phyloP scores from a whole-genome alignment of 345 rosid genomes.

The Angophora floribunda region DNA sequence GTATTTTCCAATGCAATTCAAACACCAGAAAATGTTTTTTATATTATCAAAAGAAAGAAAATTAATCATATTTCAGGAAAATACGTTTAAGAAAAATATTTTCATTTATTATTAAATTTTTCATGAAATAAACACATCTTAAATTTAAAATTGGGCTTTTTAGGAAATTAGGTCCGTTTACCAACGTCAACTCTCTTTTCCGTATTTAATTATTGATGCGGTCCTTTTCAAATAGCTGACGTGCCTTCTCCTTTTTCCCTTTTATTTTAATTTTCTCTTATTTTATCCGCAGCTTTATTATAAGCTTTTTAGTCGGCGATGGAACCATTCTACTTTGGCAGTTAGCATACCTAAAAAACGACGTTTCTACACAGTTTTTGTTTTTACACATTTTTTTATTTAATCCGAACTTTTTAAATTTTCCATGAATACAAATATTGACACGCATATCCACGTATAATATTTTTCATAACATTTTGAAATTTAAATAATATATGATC shows the following conservation, averaged over 20 bases:
- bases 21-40: too few relatives aligned
- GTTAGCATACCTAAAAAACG: not conserved
- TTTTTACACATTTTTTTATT: not conserved
- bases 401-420: not conserved
- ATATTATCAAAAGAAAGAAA: too few relatives aligned
- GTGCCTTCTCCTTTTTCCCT: not conserved
- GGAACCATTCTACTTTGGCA: not conserved
- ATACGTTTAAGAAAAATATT: too few relatives aligned
- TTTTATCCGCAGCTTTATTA: not conserved
- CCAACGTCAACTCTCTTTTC: not conserved
- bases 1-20: too few relatives aligned
- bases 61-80: too few relatives aligned
- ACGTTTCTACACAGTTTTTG: not conserved
- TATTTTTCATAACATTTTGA: not conserved
- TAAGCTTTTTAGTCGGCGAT: not conserved
- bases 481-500: not conserved
- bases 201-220: not conserved
- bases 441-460: not conserved
- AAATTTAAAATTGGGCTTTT: not conserved
- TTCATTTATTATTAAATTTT: too few relatives aligned
- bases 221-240: not conserved
- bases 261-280: not conserved
- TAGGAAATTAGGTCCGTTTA: not conserved
- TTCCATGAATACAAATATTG: not conserved
- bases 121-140: too few relatives aligned